phyloP scores from a whole-genome alignment of 2,329 filamentous ascomycete genomes.

The Leptographium wingfieldii region DNA sequence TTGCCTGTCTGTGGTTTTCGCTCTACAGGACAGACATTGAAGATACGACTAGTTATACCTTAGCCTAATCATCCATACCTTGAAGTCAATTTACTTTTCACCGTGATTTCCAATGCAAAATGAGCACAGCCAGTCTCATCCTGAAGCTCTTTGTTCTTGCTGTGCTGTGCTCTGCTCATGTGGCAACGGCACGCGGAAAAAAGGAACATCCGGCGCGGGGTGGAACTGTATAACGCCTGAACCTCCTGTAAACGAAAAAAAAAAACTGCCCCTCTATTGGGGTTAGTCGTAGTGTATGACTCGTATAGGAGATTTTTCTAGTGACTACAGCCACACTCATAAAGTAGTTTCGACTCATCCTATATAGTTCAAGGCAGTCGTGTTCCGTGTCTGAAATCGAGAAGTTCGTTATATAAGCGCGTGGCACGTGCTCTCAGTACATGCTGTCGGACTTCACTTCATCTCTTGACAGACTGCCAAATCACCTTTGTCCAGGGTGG shows the following conservation, averaged over 20 bases:
- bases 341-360: conserved; percentile 1
- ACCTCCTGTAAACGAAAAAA: not conserved
- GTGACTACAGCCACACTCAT: not conserved
- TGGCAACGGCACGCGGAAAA: not conserved
- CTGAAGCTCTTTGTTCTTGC: not conserved
- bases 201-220: not conserved
- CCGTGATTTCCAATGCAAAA: not conserved
- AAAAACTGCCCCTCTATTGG: conserved; percentile 4
- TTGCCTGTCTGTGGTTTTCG: not conserved
- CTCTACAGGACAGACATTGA: not conserved
- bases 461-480: not conserved
- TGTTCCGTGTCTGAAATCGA: not conserved
- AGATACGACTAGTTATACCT: not conserved
- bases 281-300: not conserved
- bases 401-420: not conserved
- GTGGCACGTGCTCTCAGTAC: not conserved
- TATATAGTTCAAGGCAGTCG: not conserved
- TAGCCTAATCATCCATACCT: not conserved
- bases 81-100: not conserved
- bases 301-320: not conserved
- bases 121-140: not conserved
- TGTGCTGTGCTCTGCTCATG: not conserved
- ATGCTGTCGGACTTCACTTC: not conserved
- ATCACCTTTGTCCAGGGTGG: not conserved
- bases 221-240: not conserved